phyloP scores from a whole-genome alignment of 345 rosid species.

The Syzygium aqueum region DNA sequence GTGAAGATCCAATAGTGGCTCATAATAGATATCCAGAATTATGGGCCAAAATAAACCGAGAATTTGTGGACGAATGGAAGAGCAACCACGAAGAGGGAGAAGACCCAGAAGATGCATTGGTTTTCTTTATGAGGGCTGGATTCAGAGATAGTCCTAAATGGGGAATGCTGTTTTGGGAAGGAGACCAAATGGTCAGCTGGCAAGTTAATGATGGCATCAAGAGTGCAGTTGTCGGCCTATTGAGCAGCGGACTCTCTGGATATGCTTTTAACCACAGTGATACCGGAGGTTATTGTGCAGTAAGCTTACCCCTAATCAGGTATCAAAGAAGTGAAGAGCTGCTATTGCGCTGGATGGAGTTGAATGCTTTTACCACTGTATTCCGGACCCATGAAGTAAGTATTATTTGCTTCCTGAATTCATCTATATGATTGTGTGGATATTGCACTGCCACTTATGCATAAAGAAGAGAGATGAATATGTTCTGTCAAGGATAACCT shows the following conservation, averaged over 20 bases:
- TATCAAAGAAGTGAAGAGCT: constrained; percentile 57
- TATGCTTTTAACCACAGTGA: constrained; percentile 71
- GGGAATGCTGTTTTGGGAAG: constrained; percentile 81
- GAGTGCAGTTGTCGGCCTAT: constrained; percentile 57
- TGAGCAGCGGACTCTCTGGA: constrained; percentile 63
- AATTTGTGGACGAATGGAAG: constrained; percentile 65
- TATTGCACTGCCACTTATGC: background rate
- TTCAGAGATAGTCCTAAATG: constrained; percentile 63
- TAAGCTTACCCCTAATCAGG: constrained; percentile 41
- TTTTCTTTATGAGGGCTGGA: constrained; percentile 73
- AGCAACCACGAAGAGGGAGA: constrained; percentile 10
- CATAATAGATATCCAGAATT: constrained; percentile 75
- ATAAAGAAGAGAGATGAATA: background rate
- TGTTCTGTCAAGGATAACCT: background rate
- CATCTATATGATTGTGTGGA: background rate
- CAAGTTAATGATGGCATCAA: constrained; percentile 67
- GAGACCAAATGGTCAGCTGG: constrained; percentile 85
- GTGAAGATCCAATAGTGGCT: constrained; percentile 60
- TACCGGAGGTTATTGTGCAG: constrained; percentile 66
- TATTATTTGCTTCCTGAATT: background rate
- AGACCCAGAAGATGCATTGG: constrained; percentile 33
- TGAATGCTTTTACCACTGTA: constrained; percentile 52
- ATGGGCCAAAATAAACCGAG: constrained; percentile 65
- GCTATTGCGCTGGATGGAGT: constrained; percentile 73
- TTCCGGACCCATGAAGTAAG: constrained; percentile 74